Conservation (phyloP, 208 protist genomes). For the Crithidia expoeki region DNA sequence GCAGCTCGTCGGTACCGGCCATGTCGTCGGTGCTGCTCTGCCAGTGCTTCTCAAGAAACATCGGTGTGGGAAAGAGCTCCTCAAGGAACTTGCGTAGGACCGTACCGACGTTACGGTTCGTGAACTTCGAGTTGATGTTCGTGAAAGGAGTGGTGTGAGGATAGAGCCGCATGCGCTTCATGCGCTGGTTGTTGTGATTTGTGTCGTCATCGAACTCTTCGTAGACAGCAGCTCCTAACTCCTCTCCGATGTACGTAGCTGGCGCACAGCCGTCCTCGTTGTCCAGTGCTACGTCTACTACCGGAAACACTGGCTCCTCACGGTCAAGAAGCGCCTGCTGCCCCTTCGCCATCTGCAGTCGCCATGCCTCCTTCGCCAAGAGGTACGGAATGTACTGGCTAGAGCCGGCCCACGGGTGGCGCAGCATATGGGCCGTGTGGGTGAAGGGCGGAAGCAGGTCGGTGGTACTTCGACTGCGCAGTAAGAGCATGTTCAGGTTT, state of each 20-base stretch:
- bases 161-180: constrained; percentile 10
- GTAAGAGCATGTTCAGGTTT: constrained; percentile 24
- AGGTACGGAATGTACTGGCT: constrained; percentile 29
- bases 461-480: background rate
- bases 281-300: constrained; percentile 27
- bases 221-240: background rate
- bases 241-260: constrained; percentile 19
- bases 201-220: constrained; percentile 11
- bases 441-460: constrained; percentile 21
- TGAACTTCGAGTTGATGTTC: constrained; percentile 30
- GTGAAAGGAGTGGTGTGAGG: background rate
- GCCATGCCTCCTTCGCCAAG: constrained; percentile 28
- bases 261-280: constrained; percentile 26
- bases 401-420: constrained; percentile 21
- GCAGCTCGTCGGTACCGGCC: no score
- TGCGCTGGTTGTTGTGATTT: background rate
- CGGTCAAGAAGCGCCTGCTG: background rate
- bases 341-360: constrained; percentile 10
- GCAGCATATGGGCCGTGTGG: constrained; percentile 26
- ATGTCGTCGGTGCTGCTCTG: no score
- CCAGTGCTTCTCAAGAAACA: constrained; percentile 17
- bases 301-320: constrained; percentile 8
- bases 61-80: constrained; percentile 20
- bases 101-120: background rate
- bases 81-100: constrained; percentile 13